A percentile compares a stretch with the other conserved stretches of the same genome.
phyloP scores from a whole-genome alignment of 148 eudicot genomes.

The Cornus controversa region DNA sequence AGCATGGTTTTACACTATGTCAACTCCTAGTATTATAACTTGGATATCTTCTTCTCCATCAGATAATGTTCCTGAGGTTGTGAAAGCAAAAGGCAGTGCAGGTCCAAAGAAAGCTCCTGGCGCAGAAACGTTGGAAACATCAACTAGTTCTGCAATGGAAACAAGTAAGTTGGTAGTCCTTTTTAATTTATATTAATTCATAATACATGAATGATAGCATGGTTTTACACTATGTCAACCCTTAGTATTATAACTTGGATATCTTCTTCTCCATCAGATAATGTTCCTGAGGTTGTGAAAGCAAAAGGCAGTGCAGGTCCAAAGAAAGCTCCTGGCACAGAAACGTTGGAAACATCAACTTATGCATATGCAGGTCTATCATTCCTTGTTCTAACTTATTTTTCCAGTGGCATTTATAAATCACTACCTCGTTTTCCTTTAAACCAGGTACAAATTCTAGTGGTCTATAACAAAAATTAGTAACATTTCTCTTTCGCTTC shows the following conservation, averaged over 20 bases:
- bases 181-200: background rate
- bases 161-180: slow-evolving; percentile 40
- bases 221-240: background rate
- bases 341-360: too few relatives aligned
- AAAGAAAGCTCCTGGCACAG: slow-evolving; percentile 55
- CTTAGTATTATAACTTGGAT: background rate
- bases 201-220: background rate
- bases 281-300: slow-evolving; percentile 35
- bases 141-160: slow-evolving; percentile 36
- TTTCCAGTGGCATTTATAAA: too few relatives aligned
- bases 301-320: too few relatives aligned
- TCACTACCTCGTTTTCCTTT: too few relatives aligned
- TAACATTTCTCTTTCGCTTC: background rate
- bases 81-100: too few relatives aligned
- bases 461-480: background rate
- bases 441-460: too few relatives aligned
- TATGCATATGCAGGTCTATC: background rate
- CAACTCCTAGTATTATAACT: background rate
- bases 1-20: background rate
- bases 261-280: slow-evolving; percentile 25
- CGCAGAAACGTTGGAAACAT: slow-evolving; percentile 25
- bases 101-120: slow-evolving; percentile 45
- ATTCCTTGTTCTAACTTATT: background rate
- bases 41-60: background rate
- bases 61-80: slow-evolving; percentile 46